Percentiles rank a stretch among this genome's conserved stretches.
Evolutionary conservation across 2,329 filamentous ascomycete genomes (phyloP).

Genomic region (Monilinia aucupariae): DNA sequence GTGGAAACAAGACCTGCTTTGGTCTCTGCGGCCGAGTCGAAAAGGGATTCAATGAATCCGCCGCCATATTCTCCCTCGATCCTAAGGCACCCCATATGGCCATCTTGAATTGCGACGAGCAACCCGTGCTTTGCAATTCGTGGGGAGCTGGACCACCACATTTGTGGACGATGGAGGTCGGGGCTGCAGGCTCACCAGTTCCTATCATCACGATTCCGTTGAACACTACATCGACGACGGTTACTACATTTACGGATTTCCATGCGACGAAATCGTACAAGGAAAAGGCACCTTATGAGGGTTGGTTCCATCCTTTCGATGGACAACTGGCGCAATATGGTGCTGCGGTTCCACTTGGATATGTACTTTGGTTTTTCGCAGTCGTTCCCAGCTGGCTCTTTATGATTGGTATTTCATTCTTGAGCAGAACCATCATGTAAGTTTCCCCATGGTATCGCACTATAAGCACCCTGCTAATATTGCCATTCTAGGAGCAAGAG

Average conservation of each 20-base stretch:
- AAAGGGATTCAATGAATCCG: constrained; percentile 60
- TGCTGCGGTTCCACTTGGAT: constrained; percentile 59
- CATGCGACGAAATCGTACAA: constrained; percentile 50
- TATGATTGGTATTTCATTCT: constrained; percentile 69
- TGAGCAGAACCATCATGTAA: constrained; percentile 72
- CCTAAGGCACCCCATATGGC: constrained; percentile 62
- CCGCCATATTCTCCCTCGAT: constrained; percentile 55
- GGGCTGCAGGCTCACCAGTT: constrained; percentile 58
- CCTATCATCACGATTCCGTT: constrained; percentile 60
- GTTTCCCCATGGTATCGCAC: constrained; percentile 35
- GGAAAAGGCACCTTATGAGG: constrained; percentile 48
- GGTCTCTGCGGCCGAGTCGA: constrained; percentile 62
- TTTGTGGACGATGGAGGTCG: constrained; percentile 63
- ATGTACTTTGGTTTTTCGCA: constrained; percentile 60
- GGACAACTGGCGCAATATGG: constrained; percentile 59
- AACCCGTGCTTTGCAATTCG: constrained; percentile 68
- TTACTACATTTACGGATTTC: constrained; percentile 57
- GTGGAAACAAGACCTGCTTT: constrained; percentile 68
- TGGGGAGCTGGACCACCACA: constrained; percentile 62
- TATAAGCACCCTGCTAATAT: constrained; percentile 14
- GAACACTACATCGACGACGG: constrained; percentile 63
- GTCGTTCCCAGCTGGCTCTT: constrained; percentile 69
- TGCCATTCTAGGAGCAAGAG: constrained; percentile 20
- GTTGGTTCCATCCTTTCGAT: constrained; percentile 71
- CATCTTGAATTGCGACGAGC: constrained; percentile 66